Evolutionary conservation across 192 early-diverging fungal species (phyloP).

Genomic region (Ambispora gerdemannii): DNA sequence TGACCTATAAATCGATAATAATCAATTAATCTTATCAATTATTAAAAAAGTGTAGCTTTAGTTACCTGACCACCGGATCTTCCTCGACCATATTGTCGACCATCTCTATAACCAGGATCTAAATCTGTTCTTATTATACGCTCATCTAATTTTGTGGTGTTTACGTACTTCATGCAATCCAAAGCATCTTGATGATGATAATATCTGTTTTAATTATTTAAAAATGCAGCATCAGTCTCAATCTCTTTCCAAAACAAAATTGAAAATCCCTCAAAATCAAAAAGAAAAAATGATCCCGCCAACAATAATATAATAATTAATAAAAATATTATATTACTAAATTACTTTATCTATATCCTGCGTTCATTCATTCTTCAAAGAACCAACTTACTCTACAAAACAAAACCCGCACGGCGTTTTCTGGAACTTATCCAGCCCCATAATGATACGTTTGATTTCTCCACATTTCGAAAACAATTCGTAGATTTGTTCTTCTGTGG

Average conservation of each 20-base stretch:
- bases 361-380: too few species aligned
- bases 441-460: slow-evolving; percentile 98
- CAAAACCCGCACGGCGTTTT: slow-evolving; percentile 99
- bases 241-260: neutral
- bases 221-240: too few species aligned
- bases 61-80: slow-evolving; percentile 78
- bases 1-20: slow-evolving; percentile 46
- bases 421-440: slow-evolving; percentile 90
- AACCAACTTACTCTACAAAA: slow-evolving; percentile 89
- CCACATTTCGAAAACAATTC: slow-evolving; percentile 94
- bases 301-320: too few species aligned
- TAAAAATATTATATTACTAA: too few species aligned
- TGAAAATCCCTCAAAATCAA: too few species aligned
- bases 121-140: slow-evolving; percentile 92
- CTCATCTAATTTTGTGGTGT: slow-evolving; percentile 94
- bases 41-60: neutral
- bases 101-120: slow-evolving; percentile 91
- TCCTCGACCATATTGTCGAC: slow-evolving; percentile 94
- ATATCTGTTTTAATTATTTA: too few species aligned
- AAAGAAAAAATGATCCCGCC: too few species aligned
- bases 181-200: slow-evolving; percentile 88
- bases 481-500: slow-evolving; percentile 97
- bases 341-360: too few species aligned
- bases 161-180: slow-evolving; percentile 90
- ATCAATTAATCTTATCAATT: neutral